Percentiles rank a stretch among this genome's conserved stretches.
phyloP scores from a whole-genome alignment of 129 eudicot genomes.

The Kitagawia praeruptora region DNA sequence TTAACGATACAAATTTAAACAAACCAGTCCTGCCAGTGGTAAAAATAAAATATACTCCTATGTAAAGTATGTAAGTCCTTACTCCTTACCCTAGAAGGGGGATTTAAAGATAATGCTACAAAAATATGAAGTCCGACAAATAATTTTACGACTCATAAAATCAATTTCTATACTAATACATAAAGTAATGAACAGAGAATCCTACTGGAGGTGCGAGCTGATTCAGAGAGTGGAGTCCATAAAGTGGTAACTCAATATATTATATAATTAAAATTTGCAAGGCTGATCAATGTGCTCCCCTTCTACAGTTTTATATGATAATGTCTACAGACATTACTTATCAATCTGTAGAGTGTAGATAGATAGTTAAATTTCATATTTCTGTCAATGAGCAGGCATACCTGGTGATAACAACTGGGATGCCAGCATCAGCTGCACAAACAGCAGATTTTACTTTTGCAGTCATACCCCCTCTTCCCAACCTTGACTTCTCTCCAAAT shows the following conservation, averaged over 20 bases:
- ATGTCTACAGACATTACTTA: not conserved
- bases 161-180: too few relatives aligned
- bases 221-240: too few relatives aligned
- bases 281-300: not conserved
- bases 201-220: too few relatives aligned
- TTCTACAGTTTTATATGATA: not conserved
- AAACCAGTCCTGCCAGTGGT: too few relatives aligned
- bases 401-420: slow-evolving; percentile 94
- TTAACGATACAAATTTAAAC: not conserved
- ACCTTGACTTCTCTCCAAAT: slow-evolving; percentile 89
- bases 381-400: slow-evolving; percentile 11
- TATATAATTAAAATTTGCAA: not conserved
- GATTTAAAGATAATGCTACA: too few relatives aligned
- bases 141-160: too few relatives aligned
- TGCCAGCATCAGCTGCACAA: slow-evolving; percentile 87
- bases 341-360: not conserved
- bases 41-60: too few relatives aligned
- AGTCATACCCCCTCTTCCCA: slow-evolving; percentile 97
- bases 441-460: slow-evolving; percentile 99
- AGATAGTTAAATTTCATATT: not conserved
- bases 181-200: too few relatives aligned
- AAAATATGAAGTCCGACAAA: too few relatives aligned
- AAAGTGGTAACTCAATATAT: too few relatives aligned
- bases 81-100: not conserved
- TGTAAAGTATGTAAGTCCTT: too few relatives aligned